Conservation (phyloP, 192 early-diverging fungal species). For the Backusella australiensis region DNA sequence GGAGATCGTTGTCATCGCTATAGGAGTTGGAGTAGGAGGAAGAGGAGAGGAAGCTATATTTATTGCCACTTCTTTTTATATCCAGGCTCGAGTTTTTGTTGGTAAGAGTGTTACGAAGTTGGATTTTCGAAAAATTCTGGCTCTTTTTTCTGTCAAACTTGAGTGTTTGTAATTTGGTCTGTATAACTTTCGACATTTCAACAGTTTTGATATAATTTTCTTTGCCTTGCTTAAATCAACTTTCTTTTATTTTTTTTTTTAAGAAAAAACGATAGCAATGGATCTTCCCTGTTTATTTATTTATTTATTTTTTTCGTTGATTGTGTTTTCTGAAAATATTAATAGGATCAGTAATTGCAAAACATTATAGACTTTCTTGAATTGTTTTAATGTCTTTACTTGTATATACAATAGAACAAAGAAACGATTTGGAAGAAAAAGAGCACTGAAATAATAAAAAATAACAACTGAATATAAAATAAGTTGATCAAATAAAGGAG, state of each 20-base stretch:
- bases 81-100: background rate
- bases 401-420: background rate
- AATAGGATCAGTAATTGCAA: background rate
- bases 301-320: background rate
- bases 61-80: background rate
- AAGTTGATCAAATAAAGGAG: background rate
- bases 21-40: background rate
- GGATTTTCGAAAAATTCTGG: background rate
- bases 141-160: background rate
- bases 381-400: background rate
- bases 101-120: background rate
- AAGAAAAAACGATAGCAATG: too few relatives aligned
- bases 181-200: slow-evolving; percentile 10
- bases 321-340: background rate
- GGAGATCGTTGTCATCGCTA: slow-evolving; percentile 7
- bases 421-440: background rate
- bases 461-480: background rate
- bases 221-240: background rate
- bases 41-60: background rate
- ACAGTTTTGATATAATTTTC: background rate
- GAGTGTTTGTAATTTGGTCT: background rate
- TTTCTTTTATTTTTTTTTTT: too few relatives aligned
- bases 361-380: background rate
- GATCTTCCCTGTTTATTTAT: too few relatives aligned
- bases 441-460: background rate